Conservation (phyloP, 1,284 basidiomycete species). For the Tremellales sp. region DNA sequence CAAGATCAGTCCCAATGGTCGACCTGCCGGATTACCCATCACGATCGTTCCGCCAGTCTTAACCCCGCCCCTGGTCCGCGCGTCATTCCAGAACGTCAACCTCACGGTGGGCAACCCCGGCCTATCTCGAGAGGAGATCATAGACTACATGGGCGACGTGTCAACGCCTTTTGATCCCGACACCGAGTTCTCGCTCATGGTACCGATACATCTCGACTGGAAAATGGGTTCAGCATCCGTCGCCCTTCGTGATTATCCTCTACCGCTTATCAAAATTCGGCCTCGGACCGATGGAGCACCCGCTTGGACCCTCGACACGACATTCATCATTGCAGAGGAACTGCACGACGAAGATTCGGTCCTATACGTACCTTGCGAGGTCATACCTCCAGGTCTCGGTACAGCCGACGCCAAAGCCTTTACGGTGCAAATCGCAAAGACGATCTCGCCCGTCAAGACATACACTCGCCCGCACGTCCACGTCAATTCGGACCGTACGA, state of each 20-base stretch:
- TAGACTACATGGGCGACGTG: slow-evolving; percentile 54
- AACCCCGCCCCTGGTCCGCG: slow-evolving; percentile 72
- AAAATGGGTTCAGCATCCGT: slow-evolving; percentile 61
- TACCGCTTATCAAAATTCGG: slow-evolving; percentile 54
- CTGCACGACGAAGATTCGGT: slow-evolving; percentile 67
- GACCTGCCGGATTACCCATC: slow-evolving; percentile 46
- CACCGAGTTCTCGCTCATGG: slow-evolving; percentile 70
- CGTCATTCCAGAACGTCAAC: slow-evolving; percentile 59
- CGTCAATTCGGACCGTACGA: slow-evolving; percentile 62
- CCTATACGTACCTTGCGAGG: slow-evolving; percentile 64
- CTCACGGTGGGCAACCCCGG: slow-evolving; percentile 60
- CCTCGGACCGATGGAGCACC: slow-evolving; percentile 19
- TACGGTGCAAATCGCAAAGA: slow-evolving; percentile 73
- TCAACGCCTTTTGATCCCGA: slow-evolving; percentile 59
- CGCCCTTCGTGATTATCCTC: slow-evolving; percentile 68
- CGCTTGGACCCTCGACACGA: slow-evolving; percentile 57
- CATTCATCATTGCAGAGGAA: slow-evolving; percentile 87
- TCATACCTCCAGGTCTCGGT: slow-evolving; percentile 59
- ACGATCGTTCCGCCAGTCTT: slow-evolving; percentile 49
- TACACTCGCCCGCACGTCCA: slow-evolving; percentile 75
- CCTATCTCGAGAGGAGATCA: slow-evolving; percentile 45
- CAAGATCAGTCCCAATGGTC: neutral
- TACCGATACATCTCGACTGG: slow-evolving; percentile 78
- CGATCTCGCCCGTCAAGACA: slow-evolving; percentile 91
- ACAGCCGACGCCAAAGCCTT: slow-evolving; percentile 58